Evolutionary conservation across 2,329 filamentous ascomycete genomes (phyloP).

Genomic region (Cordyceps pruinosa): DNA sequence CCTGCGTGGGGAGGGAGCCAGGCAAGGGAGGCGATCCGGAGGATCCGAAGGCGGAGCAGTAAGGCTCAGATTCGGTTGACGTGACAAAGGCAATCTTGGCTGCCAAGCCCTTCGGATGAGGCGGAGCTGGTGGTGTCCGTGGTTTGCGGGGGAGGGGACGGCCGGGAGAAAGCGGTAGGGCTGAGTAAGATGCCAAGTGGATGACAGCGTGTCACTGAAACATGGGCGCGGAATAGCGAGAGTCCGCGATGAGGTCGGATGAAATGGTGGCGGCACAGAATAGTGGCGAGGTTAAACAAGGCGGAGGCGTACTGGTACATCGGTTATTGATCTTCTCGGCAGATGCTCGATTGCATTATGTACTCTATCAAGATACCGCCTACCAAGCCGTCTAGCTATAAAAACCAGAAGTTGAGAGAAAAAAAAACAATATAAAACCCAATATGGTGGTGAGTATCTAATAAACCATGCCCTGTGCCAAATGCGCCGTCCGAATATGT

Average conservation of each 20-base stretch:
- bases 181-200: background rate
- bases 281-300: background rate
- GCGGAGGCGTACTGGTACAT: too few species aligned
- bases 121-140: background rate
- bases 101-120: background rate
- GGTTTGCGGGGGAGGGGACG: background rate
- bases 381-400: background rate
- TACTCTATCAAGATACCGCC: background rate
- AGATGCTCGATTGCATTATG: background rate
- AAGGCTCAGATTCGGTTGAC: background rate
- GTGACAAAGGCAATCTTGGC: background rate
- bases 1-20: background rate
- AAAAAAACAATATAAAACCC: background rate
- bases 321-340: too few species aligned
- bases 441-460: background rate
- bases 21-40: too few species aligned
- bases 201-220: background rate
- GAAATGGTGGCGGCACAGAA: background rate
- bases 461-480: background rate
- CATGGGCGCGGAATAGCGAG: background rate
- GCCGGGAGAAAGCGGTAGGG: background rate
- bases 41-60: background rate
- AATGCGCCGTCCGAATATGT: conserved; percentile 1
- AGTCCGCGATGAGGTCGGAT: too few species aligned
- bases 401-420: background rate